Evolutionary conservation across 2,329 filamentous ascomycete genomes (phyloP).

Genomic region (Aspergillus awamori): DNA sequence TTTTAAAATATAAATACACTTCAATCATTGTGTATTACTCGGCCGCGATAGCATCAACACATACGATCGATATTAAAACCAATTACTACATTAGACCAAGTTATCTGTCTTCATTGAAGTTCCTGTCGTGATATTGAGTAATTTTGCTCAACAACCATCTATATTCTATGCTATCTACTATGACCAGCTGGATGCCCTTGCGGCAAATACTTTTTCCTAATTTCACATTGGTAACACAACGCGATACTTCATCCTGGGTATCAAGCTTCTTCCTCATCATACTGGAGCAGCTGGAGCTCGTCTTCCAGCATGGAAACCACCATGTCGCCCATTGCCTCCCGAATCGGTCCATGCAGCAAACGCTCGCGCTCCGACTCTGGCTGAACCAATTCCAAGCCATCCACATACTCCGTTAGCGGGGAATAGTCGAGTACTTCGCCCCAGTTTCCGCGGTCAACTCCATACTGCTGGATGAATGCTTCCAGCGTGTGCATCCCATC

Average conservation of each 20-base stretch:
- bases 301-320: slow-evolving; percentile 40
- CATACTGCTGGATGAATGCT: slow-evolving; percentile 41
- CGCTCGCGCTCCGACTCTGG: slow-evolving; percentile 29
- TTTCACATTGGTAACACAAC: background rate
- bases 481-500: slow-evolving; percentile 39
- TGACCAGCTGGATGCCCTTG: background rate
- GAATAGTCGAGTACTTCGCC: slow-evolving; percentile 38
- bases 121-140: no score
- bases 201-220: background rate
- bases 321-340: slow-evolving; percentile 38
- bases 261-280: slow-evolving; percentile 26
- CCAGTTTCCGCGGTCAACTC: slow-evolving; percentile 49
- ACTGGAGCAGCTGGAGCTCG: slow-evolving; percentile 38
- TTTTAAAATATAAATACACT: no score
- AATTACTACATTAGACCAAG: no score
- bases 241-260: slow-evolving; percentile 5
- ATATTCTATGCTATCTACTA: background rate
- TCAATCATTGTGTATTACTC: no score
- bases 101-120: no score
- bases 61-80: no score
- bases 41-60: no score
- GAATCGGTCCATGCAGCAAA: slow-evolving; percentile 36
- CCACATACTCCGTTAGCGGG: slow-evolving; percentile 41
- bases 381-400: slow-evolving; percentile 32
- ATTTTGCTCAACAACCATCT: background rate